Evolutionary conservation across 148 eudicot species (phyloP), one percentile per base, ranked within the genome.

Genomic region (Fagopyrum homotropicum): DNA sequence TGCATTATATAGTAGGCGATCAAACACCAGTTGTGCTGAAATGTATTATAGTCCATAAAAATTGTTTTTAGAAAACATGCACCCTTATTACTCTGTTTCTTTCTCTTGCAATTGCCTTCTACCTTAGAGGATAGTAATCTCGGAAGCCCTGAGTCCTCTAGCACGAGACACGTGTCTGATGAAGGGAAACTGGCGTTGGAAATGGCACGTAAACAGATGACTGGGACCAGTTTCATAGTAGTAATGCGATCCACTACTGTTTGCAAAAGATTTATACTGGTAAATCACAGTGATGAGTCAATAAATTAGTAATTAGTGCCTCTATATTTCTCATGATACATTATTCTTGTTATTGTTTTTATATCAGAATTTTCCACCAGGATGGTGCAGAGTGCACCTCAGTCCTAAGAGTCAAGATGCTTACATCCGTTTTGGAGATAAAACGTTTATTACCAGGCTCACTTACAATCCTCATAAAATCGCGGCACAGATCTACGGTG

Each of bases 161-260:
- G 74, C 59, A 63, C 54, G 74, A 77, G 5, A 47, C 70, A 26
- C 74, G 80, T 2, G 73, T 49, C 45, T 75, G 84, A 79, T 76
- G 82, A 72, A 69, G 49, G 45, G 84, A 76, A 49, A 78, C 80
- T 45, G 12, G 78, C 82, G n/a, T 45, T 81, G 68, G 35, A 60
- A 54, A 68, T 74, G 76, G 86, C 86, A 45, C 60, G 5, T 30
- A 40, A 40, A 47, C 79, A 73, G 46, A 6, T 47, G 73, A 76
- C 64, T 35, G 78, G 70, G 70, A 49, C 40, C 47, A 74, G 78
- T 75, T 83, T 81, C 61, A 47, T 73, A n/a, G 64, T 35, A 14
- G 54, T 81, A 19, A 83, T 83, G 86, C 75, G 78, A 44, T 74
- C 80, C n/a, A 45, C 86, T 69, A 4, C 48, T 76, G 86, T 83